phyloP scores from a whole-genome alignment of 495 filamentous ascomycete species.

The Aspergillus wentii region DNA sequence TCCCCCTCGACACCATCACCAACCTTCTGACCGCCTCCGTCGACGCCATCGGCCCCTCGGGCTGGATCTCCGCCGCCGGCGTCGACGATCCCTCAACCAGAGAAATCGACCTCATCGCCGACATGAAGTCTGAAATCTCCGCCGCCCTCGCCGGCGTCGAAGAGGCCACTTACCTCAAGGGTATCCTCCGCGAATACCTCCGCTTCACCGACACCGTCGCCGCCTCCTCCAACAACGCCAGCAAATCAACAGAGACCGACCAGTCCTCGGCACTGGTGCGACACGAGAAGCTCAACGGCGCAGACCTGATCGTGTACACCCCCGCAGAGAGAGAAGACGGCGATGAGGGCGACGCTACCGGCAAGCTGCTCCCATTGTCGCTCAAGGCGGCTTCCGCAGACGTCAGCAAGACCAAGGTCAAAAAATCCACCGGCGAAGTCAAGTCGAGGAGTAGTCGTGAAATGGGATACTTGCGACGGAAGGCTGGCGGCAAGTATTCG shows the following conservation, averaged over 20 bases:
- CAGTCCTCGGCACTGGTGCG: slow-evolving; percentile 19
- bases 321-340: slow-evolving; percentile 30
- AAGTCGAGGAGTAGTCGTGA: slow-evolving; percentile 60
- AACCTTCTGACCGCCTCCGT: slow-evolving; percentile 70
- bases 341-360: slow-evolving; percentile 27
- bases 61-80: slow-evolving; percentile 66
- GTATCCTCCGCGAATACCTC: slow-evolving; percentile 65
- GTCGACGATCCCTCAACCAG: slow-evolving; percentile 48
- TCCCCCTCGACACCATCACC: slow-evolving; percentile 49
- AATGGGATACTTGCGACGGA: slow-evolving; percentile 65
- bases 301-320: slow-evolving; percentile 35
- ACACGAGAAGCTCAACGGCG: slow-evolving; percentile 40
- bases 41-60: slow-evolving; percentile 77
- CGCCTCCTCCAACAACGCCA: not conserved
- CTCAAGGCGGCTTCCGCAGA: slow-evolving; percentile 60
- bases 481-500: slow-evolving; percentile 70
- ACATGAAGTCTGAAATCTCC: slow-evolving; percentile 69
- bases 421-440: slow-evolving; percentile 49
- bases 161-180: slow-evolving; percentile 64
- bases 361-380: slow-evolving; percentile 59
- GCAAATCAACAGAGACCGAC: not conserved
- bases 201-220: slow-evolving; percentile 52
- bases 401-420: slow-evolving; percentile 44
- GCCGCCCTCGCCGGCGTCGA: slow-evolving; percentile 72
- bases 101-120: slow-evolving; percentile 55